Evolutionary conservation across 139 green algal genomes (phyloP).

Genomic region (Chlamydomonas sphaeroides): DNA sequence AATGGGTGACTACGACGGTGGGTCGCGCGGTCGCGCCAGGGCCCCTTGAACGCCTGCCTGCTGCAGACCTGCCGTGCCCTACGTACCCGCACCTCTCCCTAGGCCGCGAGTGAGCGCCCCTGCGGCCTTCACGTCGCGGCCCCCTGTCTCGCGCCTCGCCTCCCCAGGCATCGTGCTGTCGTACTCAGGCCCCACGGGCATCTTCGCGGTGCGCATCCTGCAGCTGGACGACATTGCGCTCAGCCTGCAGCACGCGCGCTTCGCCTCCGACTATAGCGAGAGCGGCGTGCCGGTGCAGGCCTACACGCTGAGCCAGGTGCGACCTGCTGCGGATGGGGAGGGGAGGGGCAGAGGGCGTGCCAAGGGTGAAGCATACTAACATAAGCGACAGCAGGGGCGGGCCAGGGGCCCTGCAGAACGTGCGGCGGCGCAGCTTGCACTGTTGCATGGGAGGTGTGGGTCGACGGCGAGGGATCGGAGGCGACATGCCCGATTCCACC

Average conservation of each 20-base stretch:
- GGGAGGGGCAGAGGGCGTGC: not conserved
- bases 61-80: too few species aligned
- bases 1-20: slow-evolving; percentile 49
- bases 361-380: too few species aligned
- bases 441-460: not conserved
- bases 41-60: too few species aligned
- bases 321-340: not conserved
- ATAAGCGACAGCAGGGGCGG: too few species aligned
- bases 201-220: slow-evolving; percentile 40
- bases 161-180: slow-evolving; percentile 25
- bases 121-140: too few species aligned
- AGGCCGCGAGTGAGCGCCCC: too few species aligned
- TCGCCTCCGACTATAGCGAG: slow-evolving; percentile 43
- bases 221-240: slow-evolving; percentile 27
- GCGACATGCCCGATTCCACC: too few species aligned
- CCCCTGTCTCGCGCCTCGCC: too few species aligned
- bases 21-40: too few species aligned
- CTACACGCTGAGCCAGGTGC: slow-evolving; percentile 33
- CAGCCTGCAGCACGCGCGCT: slow-evolving; percentile 28
- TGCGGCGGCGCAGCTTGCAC: not conserved
- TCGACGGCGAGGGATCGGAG: too few species aligned
- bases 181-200: slow-evolving; percentile 6
- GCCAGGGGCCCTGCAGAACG: too few species aligned
- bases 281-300: slow-evolving; percentile 31
- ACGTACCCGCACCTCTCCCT: too few species aligned